Percentiles rank a stretch among this genome's conserved stretches.
phyloP scores from a whole-genome alignment of 768 basidiomycete genomes.

The Kwoniella dendrophila region DNA sequence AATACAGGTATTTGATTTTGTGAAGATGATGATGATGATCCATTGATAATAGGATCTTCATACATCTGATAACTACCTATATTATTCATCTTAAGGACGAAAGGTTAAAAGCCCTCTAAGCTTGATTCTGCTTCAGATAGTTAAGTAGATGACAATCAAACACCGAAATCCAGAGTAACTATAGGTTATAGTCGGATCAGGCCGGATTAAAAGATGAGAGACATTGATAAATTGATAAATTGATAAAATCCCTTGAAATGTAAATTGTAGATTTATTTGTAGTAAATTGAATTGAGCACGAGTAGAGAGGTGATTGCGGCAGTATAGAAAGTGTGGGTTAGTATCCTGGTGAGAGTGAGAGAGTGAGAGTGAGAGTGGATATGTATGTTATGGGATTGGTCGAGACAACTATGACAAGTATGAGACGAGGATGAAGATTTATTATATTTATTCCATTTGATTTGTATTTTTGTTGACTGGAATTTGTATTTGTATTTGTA shows the following conservation, averaged over 20 bases:
- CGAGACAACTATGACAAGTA: too few relatives aligned
- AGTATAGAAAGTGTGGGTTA: too few relatives aligned
- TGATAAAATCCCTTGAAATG: not conserved
- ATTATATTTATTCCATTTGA: too few relatives aligned
- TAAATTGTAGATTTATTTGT: not conserved
- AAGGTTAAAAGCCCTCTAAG: not conserved
- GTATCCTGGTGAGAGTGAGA: not conserved
- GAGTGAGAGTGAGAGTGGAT: not conserved
- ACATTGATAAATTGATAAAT: slow-evolving; percentile 1
- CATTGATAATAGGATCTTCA: slow-evolving; percentile 6
- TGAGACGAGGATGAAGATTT: not conserved
- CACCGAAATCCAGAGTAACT: not conserved
- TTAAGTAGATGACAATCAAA: not conserved
- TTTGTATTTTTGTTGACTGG: too few relatives aligned
- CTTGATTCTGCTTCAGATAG: not conserved
- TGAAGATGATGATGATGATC: slow-evolving; percentile 13
- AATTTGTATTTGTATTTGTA: slow-evolving; percentile 1
- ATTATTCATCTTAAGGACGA: not conserved
- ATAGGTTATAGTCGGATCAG: slow-evolving; percentile 4
- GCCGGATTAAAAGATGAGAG: slow-evolving; percentile 8
- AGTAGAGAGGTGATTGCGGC: not conserved
- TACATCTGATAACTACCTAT: slow-evolving; percentile 13
- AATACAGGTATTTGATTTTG: not conserved
- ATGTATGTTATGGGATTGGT: not conserved
- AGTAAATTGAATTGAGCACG: not conserved